Base-by-base conservation (phyloP, 1,139 yeast species). In the Candida sp. region DNA sequence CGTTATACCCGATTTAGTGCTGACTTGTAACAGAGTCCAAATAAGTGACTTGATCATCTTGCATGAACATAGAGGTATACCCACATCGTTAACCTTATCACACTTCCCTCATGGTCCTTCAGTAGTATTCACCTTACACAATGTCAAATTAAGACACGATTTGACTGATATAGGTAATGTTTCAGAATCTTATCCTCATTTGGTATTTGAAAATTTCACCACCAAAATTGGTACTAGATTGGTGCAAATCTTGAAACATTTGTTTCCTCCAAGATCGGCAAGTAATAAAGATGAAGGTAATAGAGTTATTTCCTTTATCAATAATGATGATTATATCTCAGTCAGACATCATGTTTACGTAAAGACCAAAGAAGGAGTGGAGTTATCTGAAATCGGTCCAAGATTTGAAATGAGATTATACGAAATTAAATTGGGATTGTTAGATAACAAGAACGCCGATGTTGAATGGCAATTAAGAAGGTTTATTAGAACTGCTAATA, bases 61-160 rank as follows among this genome's bases (percentile, higher is more conserved):
- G 35, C 99, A 93, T 64, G 99, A 93, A 63, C 99, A 93, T 66
- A 79, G 99, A 65, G 99, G 99, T 77, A 93, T 89, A 0, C 99
- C 99, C 41, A 90, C 97, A 0, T 88, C 97, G 1, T 59, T 93
- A 47, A 93, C 99, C 1, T 71, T 93, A 32, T 85, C 95, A 36
- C 99, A 93, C 72, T 87, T 95, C 64, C 99, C 99, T 4, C 97
- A 93, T 63, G 99, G 99, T 0, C 99, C 99, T 22, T 87, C 97
- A 4, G 95, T 95, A 33, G 85, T 87, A 35, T 95, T 93, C 70
- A 88, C 98, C 5, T 73, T 93, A 48, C 99, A 93, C 68, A 93
- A 93, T 58, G 99, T 95, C 45, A 90, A 89, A 37, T 73, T 95
- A 48, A 82, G 98, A 63, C 99, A 93, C 63, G 99, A 93, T 67